Evolutionary conservation across 495 filamentous ascomycete genomes (phyloP), one percentile per base, ranked within the genome.

Genomic region (Penicillium taxi): DNA sequence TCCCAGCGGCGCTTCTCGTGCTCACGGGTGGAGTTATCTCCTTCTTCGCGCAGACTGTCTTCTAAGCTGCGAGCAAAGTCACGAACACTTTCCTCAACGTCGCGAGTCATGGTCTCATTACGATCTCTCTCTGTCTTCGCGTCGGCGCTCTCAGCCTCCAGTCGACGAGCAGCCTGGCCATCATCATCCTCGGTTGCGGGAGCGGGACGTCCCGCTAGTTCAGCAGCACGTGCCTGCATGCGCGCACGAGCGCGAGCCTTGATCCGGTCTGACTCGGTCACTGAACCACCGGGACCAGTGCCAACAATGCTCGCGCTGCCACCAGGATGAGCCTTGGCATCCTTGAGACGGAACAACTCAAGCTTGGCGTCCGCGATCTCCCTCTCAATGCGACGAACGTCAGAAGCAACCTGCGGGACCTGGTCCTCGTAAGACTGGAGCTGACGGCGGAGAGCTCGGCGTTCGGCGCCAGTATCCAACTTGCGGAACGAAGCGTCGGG

Each of bases 161-260:
- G 56, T 9, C 84, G 75, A 59, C 86, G 84, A 41, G 81, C 67
- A 24, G 87, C 81, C 7, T 86, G 85, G 37, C 77, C 84, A 5
- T 77, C 70, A 52, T 88, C 83, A 39, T 85, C 78, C 24, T 74
- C 72, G 32, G 61, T 65, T 8, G 69, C 59, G 9, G 69, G 62
- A 17, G 80, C 61, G 45, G 86, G 84, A 54, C 79, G 82, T 24
- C 93, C 93, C 28, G 87, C 84, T 46, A 99, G 65, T 24, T 89
- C 90, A 32, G 93, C 93, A 47, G 90, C 84, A 26, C 90, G 82
- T 43, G 94, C 88, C 65, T 96, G 89, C 91, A 99, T 96, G 75
- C 94, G 91, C 25, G 89, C 89, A 58, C 86, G 94, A 21, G 93
- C 89, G 32, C 89, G 79, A 15, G 93, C 93, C 62, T 95, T 95